A percentile compares a stretch with the other conserved stretches of the same genome.
Conservation (phyloP, 2,329 filamentous ascomycete genomes). For the Arthrobotrys entomopaga region DNA sequence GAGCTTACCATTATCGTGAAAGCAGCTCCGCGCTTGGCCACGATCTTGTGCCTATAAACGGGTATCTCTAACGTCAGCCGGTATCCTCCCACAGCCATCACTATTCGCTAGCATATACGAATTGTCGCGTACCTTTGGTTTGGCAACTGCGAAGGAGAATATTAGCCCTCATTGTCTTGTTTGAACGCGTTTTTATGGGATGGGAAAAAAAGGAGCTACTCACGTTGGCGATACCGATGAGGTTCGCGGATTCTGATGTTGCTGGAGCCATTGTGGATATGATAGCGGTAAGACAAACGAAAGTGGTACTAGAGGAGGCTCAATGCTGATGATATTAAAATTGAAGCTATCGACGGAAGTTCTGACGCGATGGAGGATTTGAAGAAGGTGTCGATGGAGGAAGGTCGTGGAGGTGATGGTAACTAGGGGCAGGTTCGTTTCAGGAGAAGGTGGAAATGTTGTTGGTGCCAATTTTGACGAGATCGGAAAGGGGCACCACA, state of each 20-base stretch:
- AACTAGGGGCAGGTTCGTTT: slow-evolving; percentile 52
- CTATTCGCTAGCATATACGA: slow-evolving; percentile 1
- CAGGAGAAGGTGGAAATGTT: slow-evolving; percentile 53
- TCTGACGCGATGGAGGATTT: slow-evolving; percentile 38
- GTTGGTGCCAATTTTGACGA: slow-evolving; percentile 46
- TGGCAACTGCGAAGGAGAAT: slow-evolving; percentile 67
- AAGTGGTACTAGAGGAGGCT: slow-evolving; percentile 32
- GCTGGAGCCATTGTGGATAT: slow-evolving; percentile 66
- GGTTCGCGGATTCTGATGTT: slow-evolving; percentile 70
- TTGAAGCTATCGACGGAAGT: slow-evolving; percentile 25
- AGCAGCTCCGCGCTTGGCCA: slow-evolving; percentile 86
- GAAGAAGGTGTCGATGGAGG: slow-evolving; percentile 54
- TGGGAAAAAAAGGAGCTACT: slow-evolving; percentile 61
- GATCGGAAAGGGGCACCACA: slow-evolving; percentile 34
- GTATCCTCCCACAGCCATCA: not conserved
- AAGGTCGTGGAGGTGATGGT: slow-evolving; percentile 49
- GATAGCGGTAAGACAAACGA: slow-evolving; percentile 40
- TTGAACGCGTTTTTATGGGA: slow-evolving; percentile 52
- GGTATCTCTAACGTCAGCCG: slow-evolving; percentile 39
- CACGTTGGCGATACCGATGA: slow-evolving; percentile 80
- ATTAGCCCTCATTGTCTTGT: slow-evolving; percentile 76
- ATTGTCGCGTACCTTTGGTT: slow-evolving; percentile 71
- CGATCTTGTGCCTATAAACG: slow-evolving; percentile 72
- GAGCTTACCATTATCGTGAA: slow-evolving; percentile 96
- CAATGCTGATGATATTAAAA: slow-evolving; percentile 14